Conservation (phyloP, 192 early-diverging fungal genomes). For the Entomortierella parvispora region DNA sequence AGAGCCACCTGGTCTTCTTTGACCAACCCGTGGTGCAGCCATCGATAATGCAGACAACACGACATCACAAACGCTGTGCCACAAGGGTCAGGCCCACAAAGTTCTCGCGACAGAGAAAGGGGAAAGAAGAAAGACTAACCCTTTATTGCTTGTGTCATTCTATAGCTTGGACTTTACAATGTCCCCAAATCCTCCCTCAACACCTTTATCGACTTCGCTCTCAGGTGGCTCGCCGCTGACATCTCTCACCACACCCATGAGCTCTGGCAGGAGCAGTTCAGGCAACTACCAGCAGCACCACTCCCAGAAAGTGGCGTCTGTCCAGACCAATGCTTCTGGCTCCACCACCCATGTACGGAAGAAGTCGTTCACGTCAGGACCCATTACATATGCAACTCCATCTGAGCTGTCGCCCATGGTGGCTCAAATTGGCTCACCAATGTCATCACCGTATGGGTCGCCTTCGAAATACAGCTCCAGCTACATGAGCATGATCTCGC, state of each 20-base stretch:
- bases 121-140: neutral
- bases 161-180: conserved; percentile 42
- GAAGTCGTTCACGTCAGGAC: conserved; percentile 36
- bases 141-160: neutral
- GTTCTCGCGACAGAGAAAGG: neutral
- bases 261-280: conserved; percentile 33
- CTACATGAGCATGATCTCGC: conserved; percentile 28
- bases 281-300: conserved; percentile 12
- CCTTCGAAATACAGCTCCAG: conserved; percentile 23
- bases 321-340: conserved; percentile 4
- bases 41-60: too few relatives aligned
- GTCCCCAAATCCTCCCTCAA: conserved; percentile 42
- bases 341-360: conserved; percentile 26
- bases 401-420: conserved; percentile 12
- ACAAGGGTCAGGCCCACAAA: too few relatives aligned
- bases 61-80: too few relatives aligned
- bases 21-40: too few relatives aligned
- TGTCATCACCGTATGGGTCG: conserved; percentile 36
- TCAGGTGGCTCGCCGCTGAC: conserved; percentile 37
- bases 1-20: too few relatives aligned
- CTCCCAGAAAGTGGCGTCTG: conserved; percentile 5
- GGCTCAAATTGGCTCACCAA: conserved; percentile 12
- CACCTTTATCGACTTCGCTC: conserved; percentile 22
- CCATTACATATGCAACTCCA: conserved; percentile 16
- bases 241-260: conserved; percentile 14